Percentiles rank a stretch among this genome's conserved stretches.
Conservation (phyloP, 331 rosid genomes). For the Pyrus hybrid region DNA sequence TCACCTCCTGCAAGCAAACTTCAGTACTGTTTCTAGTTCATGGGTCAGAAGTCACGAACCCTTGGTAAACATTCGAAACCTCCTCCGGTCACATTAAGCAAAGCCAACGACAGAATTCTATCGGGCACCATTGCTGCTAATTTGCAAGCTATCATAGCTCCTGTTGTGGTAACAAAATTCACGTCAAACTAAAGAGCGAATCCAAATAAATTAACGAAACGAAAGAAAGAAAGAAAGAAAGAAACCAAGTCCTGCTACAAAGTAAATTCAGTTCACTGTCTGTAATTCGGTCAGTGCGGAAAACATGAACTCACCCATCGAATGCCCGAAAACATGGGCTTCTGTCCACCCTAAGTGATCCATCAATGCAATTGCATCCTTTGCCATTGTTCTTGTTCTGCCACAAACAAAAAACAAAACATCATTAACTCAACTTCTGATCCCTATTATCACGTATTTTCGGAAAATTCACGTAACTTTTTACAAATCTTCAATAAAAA, state of each 20-base stretch:
- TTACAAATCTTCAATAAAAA: neutral
- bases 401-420: conserved; percentile 19
- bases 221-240: neutral
- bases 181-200: neutral
- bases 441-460: too few species aligned
- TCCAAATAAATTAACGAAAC: neutral
- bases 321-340: conserved; percentile 87
- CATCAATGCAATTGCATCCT: conserved; percentile 75
- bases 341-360: conserved; percentile 87
- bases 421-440: neutral
- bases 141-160: conserved; percentile 90
- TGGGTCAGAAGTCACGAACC: conserved; percentile 21
- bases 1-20: neutral
- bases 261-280: neutral
- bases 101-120: conserved; percentile 73
- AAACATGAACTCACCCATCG: conserved; percentile 71
- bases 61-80: conserved; percentile 87
- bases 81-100: conserved; percentile 88
- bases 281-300: neutral
- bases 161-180: conserved; percentile 25
- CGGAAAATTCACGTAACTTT: rapidly evolving
- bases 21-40: too few species aligned
- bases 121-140: conserved; percentile 84
- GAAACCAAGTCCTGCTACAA: neutral
- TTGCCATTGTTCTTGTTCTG: conserved; percentile 91